Percentiles rank a stretch among this genome's conserved stretches.
Evolutionary conservation across 768 basidiomycete genomes (phyloP).

Genomic region (Strobilomyces confusus): DNA sequence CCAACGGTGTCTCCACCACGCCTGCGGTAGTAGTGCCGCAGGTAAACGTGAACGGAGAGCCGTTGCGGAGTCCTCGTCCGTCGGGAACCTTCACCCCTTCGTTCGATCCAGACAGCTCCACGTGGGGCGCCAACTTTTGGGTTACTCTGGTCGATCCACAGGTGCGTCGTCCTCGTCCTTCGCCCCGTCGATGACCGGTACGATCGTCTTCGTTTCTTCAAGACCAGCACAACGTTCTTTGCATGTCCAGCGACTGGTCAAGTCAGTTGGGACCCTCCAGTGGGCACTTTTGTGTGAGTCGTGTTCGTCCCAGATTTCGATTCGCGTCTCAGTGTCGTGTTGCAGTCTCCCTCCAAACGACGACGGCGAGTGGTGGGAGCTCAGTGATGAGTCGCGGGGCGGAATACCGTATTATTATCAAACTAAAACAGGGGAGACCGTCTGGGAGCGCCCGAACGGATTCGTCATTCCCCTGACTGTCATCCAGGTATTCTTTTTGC

Average conservation of each 20-base stretch:
- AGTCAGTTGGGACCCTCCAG: conserved; percentile 90
- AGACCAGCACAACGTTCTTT: conserved; percentile 73
- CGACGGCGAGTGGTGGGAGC: conserved; percentile 96
- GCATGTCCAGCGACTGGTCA: conserved; percentile 91
- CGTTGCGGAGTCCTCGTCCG: conserved; percentile 29
- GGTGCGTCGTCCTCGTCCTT: conserved; percentile 42
- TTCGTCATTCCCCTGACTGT: conserved; percentile 91
- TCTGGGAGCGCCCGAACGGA: conserved; percentile 86
- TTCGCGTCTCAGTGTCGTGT: conserved; percentile 11
- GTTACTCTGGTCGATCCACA: conserved; percentile 90
- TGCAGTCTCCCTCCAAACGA: conserved; percentile 74
- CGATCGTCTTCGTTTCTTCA: conserved; percentile 7
- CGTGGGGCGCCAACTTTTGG: conserved; percentile 93
- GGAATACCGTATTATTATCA: conserved; percentile 93
- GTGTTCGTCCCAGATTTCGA: conserved; percentile 12
- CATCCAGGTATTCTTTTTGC: conserved; percentile 60
- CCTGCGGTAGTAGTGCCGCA: conserved; percentile 28
- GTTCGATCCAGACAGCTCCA: conserved; percentile 38
- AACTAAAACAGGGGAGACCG: conserved; percentile 85
- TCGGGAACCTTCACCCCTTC: conserved; percentile 20
- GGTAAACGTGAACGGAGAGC: conserved; percentile 34
- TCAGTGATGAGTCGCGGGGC: conserved; percentile 76
- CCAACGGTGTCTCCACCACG: conserved; percentile 11
- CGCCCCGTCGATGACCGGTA: conserved; percentile 6
- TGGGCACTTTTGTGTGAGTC: conserved; percentile 82